Evolutionary conservation across 2,329 filamentous ascomycete species (phyloP), one percentile per base, ranked within the genome.

Genomic region (Colletotrichum tamarilloi): DNA sequence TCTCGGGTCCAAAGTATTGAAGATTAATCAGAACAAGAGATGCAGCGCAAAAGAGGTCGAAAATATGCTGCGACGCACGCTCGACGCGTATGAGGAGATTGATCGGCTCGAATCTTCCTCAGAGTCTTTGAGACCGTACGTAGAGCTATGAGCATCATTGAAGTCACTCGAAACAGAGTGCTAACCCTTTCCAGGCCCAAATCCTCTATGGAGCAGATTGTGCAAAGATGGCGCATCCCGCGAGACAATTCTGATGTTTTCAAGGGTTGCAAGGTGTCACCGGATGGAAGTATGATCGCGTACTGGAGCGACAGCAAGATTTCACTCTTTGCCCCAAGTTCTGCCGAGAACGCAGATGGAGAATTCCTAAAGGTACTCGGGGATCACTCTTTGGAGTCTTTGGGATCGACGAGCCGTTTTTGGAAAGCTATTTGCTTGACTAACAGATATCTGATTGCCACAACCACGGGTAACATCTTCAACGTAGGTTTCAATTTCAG

Each of bases 371-470:
- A n/a, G 6, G 3, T 30, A 28, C 14, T 56, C 26, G 26, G 28
- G 24, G 26, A 22, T 1, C 8, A 9, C 12, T 56, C 22, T 26
- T 9, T 56, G 53, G 22, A 28, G 24, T 28, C 5, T 0, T 8
- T 56, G 53, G 28, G 24, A 30, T 26, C 22, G 26, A 49, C 42
- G 19, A 49, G 24, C 19, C 53, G 53, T 1, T 67, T 59, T 9
- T 67, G 64, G 64, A 67, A 67, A 14, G 32, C 64, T 7, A n/a
- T 67, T 3, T 35, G 32, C 4, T n/a, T 67, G 26, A 59, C 64
- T 11, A 55, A 67, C 26, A 58, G 55, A 5, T 59, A 67, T 19
- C n/a, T 67, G 26, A 12, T 67, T 16, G 64, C 64, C 26, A n/a
- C 64, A 4, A 59, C 55, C 1, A 67, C 64, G 1, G 64, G 64